A percentile compares a stretch with the other conserved stretches of the same genome.
These are phyloP conservation scores for Cynara cardunculus DNA, from an alignment of 129 eudicot species.

Conservation along the genomic window DNA sequence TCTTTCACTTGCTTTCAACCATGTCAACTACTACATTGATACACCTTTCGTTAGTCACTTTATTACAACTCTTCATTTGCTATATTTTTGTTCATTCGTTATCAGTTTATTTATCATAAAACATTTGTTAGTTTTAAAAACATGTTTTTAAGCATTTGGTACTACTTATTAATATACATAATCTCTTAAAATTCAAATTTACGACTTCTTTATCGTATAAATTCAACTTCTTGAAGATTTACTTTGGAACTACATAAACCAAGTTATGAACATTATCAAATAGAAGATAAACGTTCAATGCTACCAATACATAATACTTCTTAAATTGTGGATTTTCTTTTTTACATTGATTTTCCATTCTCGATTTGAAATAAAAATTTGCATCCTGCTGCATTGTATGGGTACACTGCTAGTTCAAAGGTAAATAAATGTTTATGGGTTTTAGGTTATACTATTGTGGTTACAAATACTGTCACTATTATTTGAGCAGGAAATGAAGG, in stretches of 20 bases:
- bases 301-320: no score
- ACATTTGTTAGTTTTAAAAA: background rate
- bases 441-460: no score
- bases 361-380: no score
- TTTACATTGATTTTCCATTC: no score
- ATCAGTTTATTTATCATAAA: background rate
- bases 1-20: constrained; percentile 53
- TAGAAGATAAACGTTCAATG: background rate
- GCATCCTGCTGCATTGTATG: no score
- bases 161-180: background rate
- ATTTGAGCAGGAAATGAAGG: constrained; percentile 56
- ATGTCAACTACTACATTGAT: constrained; percentile 71
- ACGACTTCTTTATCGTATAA: background rate
- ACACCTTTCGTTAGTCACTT: constrained; percentile 56
- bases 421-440: background rate
- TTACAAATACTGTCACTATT: background rate
- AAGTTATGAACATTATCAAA: background rate
- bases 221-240: background rate
- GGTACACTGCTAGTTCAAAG: background rate
- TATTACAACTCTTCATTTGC: background rate
- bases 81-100: background rate
- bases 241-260: background rate
- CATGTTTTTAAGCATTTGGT: background rate
- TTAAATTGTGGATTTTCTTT: no score
- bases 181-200: background rate